A percentile compares a stretch with the other conserved stretches of the same genome.
Conservation (phyloP, 352 stramenopile species). For the Pythium inflatum region DNA sequence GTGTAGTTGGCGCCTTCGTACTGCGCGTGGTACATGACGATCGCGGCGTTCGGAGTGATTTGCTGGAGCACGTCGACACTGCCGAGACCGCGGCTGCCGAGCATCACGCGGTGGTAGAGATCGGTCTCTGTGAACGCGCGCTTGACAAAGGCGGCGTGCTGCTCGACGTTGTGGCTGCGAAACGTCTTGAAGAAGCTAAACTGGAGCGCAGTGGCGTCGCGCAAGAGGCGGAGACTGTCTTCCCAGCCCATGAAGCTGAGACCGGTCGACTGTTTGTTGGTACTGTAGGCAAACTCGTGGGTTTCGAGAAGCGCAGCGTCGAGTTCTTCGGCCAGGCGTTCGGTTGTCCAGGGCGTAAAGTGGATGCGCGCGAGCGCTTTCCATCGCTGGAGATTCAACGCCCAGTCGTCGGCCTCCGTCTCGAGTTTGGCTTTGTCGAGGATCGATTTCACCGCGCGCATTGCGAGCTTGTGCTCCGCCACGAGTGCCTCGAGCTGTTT, state of each 20-base stretch:
- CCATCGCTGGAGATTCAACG: slow-evolving; percentile 1
- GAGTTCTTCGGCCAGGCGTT: not conserved
- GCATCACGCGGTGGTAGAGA: not conserved
- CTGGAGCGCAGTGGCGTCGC: not conserved
- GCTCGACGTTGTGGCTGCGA: not conserved
- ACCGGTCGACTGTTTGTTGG: not conserved
- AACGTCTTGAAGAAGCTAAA: slow-evolving; percentile 27
- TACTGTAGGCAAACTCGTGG: not conserved
- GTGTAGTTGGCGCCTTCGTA: slow-evolving; percentile 7
- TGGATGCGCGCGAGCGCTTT: not conserved
- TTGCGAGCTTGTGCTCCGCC: slow-evolving; percentile 6
- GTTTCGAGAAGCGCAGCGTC: not conserved
- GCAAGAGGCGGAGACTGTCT: not conserved
- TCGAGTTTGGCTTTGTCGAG: too few relatives aligned
- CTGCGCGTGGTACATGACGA: slow-evolving; percentile 21
- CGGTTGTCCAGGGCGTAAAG: not conserved
- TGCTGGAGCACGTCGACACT: slow-evolving; percentile 18
- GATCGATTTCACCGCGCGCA: too few relatives aligned
- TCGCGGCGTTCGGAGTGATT: slow-evolving; percentile 14
- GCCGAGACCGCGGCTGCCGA: not conserved
- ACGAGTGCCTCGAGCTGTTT: not conserved
- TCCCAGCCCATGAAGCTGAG: slow-evolving; percentile 22
- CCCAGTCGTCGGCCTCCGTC: slow-evolving; percentile 1
- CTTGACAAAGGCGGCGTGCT: not conserved
- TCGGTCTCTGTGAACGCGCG: not conserved